phyloP scores from a whole-genome alignment of 176 grass and related monocot genomes.

The Avena insularis region DNA sequence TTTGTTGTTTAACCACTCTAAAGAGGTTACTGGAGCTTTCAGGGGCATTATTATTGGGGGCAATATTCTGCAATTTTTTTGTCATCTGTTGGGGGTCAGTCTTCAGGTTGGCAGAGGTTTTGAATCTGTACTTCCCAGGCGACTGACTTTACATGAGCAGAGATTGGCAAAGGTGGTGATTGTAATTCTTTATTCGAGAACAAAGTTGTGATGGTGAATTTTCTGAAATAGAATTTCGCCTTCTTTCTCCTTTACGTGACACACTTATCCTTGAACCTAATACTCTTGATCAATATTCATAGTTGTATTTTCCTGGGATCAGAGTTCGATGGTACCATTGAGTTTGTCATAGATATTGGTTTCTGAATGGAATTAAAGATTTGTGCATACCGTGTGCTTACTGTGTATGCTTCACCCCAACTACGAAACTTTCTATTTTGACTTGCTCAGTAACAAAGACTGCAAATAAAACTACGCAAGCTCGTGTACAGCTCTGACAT shows the following conservation, averaged over 20 bases:
- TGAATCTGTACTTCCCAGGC: conserved; percentile 23
- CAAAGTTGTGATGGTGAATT: background rate
- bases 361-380: background rate
- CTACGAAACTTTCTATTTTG: background rate
- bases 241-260: too few relatives aligned
- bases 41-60: background rate
- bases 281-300: conserved; percentile 1
- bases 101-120: conserved; percentile 48
- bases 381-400: background rate
- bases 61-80: background rate
- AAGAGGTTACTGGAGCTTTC: background rate
- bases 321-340: background rate
- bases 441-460: background rate
- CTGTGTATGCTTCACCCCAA: background rate
- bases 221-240: background rate
- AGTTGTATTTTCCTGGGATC: background rate
- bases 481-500: background rate
- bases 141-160: conserved; percentile 1
- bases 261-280: background rate
- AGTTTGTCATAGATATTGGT: background rate
- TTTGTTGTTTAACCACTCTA: conserved; percentile 6
- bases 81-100: conserved; percentile 3
- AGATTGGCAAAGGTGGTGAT: background rate
- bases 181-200: conserved; percentile 4
- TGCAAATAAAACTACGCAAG: background rate